Conservation (phyloP, 352 stramenopile species). For the Vaucheria bursata region DNA sequence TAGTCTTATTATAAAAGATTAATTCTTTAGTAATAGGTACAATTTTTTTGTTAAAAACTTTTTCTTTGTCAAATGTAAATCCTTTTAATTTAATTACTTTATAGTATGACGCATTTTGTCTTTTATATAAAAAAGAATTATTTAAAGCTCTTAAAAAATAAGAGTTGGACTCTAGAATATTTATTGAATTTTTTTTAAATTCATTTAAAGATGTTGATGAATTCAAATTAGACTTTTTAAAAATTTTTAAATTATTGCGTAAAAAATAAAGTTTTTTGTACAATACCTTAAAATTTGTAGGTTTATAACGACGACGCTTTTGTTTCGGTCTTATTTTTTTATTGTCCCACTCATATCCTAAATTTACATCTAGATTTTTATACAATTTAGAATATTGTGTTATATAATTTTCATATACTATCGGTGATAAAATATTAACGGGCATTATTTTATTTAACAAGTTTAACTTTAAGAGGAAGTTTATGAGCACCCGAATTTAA, state of each 20-base stretch:
- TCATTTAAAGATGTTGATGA: neutral
- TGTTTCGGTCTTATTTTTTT: too few relatives aligned
- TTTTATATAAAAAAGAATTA: slow-evolving; percentile 1
- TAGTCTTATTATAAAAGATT: neutral
- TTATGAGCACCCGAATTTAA: neutral
- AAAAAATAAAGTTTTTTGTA: too few relatives aligned
- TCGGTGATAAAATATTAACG: too few relatives aligned
- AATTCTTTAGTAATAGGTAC: neutral
- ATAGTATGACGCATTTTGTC: neutral
- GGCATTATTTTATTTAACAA: neutral
- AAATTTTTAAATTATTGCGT: too few relatives aligned
- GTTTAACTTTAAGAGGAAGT: neutral
- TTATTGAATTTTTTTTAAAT: slow-evolving; percentile 3
- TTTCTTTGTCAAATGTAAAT: neutral
- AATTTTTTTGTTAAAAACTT: neutral
- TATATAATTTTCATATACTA: neutral
- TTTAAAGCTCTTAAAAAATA: too few relatives aligned
- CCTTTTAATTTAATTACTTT: neutral
- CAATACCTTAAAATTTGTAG: too few relatives aligned
- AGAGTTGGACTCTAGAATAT: neutral
- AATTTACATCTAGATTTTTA: neutral
- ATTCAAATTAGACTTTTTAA: neutral
- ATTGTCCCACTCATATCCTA: too few relatives aligned
- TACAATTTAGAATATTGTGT: neutral
- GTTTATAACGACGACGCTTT: too few relatives aligned